Evolutionary conservation across 164 flowering plant species (phyloP), one percentile per base, ranked within the genome.

Genomic region (Kingdonia uniflora): DNA sequence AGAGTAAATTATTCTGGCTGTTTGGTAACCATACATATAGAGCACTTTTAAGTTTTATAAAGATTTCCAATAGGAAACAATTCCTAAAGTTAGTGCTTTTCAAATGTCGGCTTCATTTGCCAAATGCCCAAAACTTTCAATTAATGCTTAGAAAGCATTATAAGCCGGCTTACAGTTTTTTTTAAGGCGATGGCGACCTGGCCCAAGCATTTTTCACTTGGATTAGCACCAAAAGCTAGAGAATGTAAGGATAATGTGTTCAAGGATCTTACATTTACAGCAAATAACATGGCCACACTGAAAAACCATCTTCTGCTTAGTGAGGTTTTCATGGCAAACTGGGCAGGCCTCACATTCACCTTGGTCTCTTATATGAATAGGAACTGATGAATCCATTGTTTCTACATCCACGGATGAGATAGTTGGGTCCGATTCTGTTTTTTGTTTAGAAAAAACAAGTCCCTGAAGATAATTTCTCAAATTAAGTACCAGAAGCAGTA

Each of bases 211-310:
- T n/a, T 29, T 29, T 29, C 35, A 29, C 35, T 44, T 14, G 17
- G 35, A n/a, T 13, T 19, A 35, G 15, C 10, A 15, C 15, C 44
- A 56, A 17, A 62, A 56, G 25, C 25, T 17, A 13, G n/a, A 21
- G 47, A 59, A n/a, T 20, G 1, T 21, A 29, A 29, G 35, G 35
- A 21, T 17, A 2, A 14, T 13, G 45, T 21, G 35, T 39, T 49
- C 26, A 54, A 47, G 35, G 58, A 55, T 73, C 85, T 82, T 77
- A 92, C 98, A 92, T 78, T 76, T 82, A 74, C 88, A 87, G 70
- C 98, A 92, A 43, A 82, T 84, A 52, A 80, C 58, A 70, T 92
- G 98, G 14, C 95, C 98, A 68, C 98, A 92, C 66, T 76, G 95
- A 59, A 92, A 87, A 49, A 92, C 95, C 96, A 92, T 87, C 70